phyloP scores from a whole-genome alignment of 2,329 filamentous ascomycete species.

The Coleophoma eucalyptorum region DNA sequence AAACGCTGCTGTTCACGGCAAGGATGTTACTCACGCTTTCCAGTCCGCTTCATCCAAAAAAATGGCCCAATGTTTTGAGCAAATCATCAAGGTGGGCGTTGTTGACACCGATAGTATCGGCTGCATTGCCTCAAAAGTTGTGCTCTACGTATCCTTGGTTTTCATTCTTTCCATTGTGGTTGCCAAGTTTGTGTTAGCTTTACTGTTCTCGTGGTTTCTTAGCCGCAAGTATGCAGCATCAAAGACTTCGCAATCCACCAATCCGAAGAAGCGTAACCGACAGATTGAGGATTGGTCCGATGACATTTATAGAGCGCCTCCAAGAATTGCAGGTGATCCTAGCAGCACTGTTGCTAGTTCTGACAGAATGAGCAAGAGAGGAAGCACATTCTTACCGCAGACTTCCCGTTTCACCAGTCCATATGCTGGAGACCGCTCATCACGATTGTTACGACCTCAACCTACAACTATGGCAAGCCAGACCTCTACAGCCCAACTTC shows the following conservation, averaged over 20 bases:
- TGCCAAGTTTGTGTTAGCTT: slow-evolving; percentile 81
- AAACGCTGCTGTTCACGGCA: slow-evolving; percentile 67
- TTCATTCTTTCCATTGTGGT: slow-evolving; percentile 89
- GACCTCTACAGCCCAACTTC: slow-evolving; percentile 64
- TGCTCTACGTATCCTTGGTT: slow-evolving; percentile 87
- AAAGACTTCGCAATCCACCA: slow-evolving; percentile 78
- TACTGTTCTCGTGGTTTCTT: slow-evolving; percentile 96
- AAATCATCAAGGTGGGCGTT: slow-evolving; percentile 93
- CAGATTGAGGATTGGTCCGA: slow-evolving; percentile 98
- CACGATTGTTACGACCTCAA: slow-evolving; percentile 41
- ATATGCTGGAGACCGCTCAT: slow-evolving; percentile 67
- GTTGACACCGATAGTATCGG: slow-evolving; percentile 95
- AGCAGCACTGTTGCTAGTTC: slow-evolving; percentile 58
- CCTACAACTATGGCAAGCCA: slow-evolving; percentile 97
- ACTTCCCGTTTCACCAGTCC: slow-evolving; percentile 94
- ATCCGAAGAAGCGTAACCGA: slow-evolving; percentile 79
- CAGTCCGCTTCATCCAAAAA: slow-evolving; percentile 75
- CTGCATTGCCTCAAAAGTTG: slow-evolving; percentile 95
- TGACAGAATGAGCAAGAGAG: slow-evolving; percentile 75
- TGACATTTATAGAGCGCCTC: slow-evolving; percentile 91
- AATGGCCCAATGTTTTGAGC: slow-evolving; percentile 80
- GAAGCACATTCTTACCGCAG: slow-evolving; percentile 81
- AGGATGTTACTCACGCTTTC: slow-evolving; percentile 86
- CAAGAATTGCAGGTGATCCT: slow-evolving; percentile 73
- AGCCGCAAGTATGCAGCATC: slow-evolving; percentile 78